phyloP scores from a whole-genome alignment of 805 yeast genomes.

The Nakazawaea pomicola region DNA sequence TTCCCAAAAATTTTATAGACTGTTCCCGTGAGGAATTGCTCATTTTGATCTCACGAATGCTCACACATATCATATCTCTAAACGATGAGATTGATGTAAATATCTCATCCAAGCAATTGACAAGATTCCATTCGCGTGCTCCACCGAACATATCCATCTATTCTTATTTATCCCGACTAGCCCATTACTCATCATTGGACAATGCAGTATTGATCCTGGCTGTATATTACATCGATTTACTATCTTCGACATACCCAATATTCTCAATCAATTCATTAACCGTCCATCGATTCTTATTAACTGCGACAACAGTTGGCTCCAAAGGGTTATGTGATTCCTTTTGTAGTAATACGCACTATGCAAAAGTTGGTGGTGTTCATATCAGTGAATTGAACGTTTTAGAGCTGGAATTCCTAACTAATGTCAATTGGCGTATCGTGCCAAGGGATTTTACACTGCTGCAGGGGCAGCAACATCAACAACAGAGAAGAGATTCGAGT shows the following conservation, averaged over 20 bases:
- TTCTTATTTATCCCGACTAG: constrained; percentile 69
- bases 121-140: constrained; percentile 89
- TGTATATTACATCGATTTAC: constrained; percentile 85
- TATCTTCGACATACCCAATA: constrained; percentile 69
- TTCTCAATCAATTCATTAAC: constrained; percentile 88
- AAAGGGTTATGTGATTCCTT: constrained; percentile 92
- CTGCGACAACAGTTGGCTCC: constrained; percentile 87
- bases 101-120: constrained; percentile 42
- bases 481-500: constrained; percentile 17
- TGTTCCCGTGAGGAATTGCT: constrained; percentile 72
- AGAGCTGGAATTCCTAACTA: constrained; percentile 79
- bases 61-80: constrained; percentile 64
- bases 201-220: constrained; percentile 76
- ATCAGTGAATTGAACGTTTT: constrained; percentile 76
- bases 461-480: too few relatives aligned
- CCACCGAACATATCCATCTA: constrained; percentile 85
- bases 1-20: constrained; percentile 52
- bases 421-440: constrained; percentile 74
- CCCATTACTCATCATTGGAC: constrained; percentile 81
- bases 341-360: constrained; percentile 86
- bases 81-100: constrained; percentile 49
- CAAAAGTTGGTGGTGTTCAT: constrained; percentile 93
- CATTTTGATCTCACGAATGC: constrained; percentile 70
- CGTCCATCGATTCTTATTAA: constrained; percentile 84
- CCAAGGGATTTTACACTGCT: constrained; percentile 47